Evolutionary conservation across 495 filamentous ascomycete genomes (phyloP).

Genomic region (Cercophora samala): DNA sequence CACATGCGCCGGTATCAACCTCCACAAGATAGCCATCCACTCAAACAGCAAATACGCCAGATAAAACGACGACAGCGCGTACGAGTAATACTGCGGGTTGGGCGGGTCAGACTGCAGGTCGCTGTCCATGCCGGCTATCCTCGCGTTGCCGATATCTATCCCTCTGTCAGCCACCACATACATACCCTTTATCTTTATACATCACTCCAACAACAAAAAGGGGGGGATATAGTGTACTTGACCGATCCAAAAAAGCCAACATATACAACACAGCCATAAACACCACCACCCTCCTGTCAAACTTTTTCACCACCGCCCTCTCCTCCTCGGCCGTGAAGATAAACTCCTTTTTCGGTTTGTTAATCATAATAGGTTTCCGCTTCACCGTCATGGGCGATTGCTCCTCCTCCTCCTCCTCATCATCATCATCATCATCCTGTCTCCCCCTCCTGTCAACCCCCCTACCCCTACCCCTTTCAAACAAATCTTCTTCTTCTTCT

Average conservation of each 20-base stretch:
- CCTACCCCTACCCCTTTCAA: slow-evolving; percentile 6
- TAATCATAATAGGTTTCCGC: no score
- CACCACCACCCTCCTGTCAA: slow-evolving; percentile 71
- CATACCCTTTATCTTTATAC: no score
- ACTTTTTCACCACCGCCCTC: slow-evolving; percentile 61
- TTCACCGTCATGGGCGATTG: not conserved
- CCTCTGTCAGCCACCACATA: slow-evolving; percentile 1
- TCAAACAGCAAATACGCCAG: slow-evolving; percentile 65
- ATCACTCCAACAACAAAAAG: not conserved
- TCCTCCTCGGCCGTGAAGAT: slow-evolving; percentile 74
- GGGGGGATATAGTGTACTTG: slow-evolving; percentile 58
- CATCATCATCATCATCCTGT: slow-evolving; percentile 2
- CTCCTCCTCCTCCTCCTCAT: not conserved
- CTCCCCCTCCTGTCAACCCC: not conserved
- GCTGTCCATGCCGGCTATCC: slow-evolving; percentile 65
- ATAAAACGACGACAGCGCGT: slow-evolving; percentile 77
- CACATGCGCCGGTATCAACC: slow-evolving; percentile 60
- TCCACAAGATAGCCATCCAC: slow-evolving; percentile 73
- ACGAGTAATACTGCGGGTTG: slow-evolving; percentile 72
- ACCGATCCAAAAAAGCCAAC: slow-evolving; percentile 75
- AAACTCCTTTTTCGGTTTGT: not conserved
- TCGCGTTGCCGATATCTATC: slow-evolving; percentile 75
- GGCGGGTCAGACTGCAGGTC: slow-evolving; percentile 59
- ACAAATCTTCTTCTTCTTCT: not conserved
- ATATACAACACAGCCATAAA: slow-evolving; percentile 81